Conservation (phyloP, 2,329 filamentous ascomycete genomes). For the Fusarium sp. region DNA sequence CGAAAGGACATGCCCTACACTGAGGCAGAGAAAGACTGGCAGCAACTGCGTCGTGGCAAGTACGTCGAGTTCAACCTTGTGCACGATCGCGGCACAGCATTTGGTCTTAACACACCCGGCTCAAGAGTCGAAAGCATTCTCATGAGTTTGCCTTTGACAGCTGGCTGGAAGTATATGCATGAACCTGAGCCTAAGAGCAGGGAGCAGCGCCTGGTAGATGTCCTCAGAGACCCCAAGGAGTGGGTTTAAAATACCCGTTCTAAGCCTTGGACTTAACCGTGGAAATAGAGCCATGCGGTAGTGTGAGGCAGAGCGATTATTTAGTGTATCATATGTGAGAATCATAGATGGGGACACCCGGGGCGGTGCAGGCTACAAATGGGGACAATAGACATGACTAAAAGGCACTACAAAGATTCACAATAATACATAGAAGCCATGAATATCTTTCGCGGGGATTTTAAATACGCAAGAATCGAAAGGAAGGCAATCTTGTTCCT, state of each 20-base stretch:
- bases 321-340: slow-evolving; percentile 40
- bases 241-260: slow-evolving; percentile 64
- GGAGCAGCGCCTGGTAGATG: slow-evolving; percentile 84
- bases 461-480: not conserved
- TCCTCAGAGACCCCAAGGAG: slow-evolving; percentile 71
- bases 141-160: slow-evolving; percentile 95
- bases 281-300: slow-evolving; percentile 7
- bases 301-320: slow-evolving; percentile 27
- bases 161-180: slow-evolving; percentile 97
- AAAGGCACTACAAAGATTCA: slow-evolving; percentile 5
- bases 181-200: slow-evolving; percentile 77
- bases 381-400: not conserved
- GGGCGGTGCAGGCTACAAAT: slow-evolving; percentile 31
- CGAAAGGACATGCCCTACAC: slow-evolving; percentile 93
- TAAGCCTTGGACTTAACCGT: not conserved
- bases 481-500: not conserved
- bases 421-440: slow-evolving; percentile 13
- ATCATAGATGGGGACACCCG: slow-evolving; percentile 36
- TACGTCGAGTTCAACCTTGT: slow-evolving; percentile 99
- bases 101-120: slow-evolving; percentile 92
- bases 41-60: slow-evolving; percentile 91
- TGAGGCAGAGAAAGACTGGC: slow-evolving; percentile 91
- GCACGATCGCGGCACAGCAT: slow-evolving; percentile 93
- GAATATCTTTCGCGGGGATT: not conserved
- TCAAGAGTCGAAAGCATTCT: slow-evolving; percentile 95